Evolutionary conservation across 2,329 filamentous ascomycete genomes (phyloP), one percentile per base, ranked within the genome.

Genomic region (Aplosporella prunicola): DNA sequence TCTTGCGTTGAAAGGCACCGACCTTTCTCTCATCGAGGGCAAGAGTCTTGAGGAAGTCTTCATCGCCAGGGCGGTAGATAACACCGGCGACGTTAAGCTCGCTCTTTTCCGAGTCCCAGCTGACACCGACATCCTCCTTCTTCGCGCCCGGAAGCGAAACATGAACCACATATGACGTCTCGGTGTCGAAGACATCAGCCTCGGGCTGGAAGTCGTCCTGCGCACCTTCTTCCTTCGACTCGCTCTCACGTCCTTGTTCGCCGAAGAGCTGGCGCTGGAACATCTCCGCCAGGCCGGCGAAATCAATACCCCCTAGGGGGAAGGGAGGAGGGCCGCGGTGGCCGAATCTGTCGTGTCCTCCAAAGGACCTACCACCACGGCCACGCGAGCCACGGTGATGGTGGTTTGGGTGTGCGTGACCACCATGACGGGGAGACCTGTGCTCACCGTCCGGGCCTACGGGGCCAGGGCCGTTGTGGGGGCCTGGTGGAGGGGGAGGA

Each of bases 111-210:
- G 74, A 68, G 47, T 89, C 76, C 74, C 82, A 93, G 56, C 79
- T 78, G 30, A 91, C 74, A 40, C 73, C 80, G 5, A 91, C 66
- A 51, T 91, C 82, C 50, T 84, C 73, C 60, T 87, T 88, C 62
- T 79, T 79, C 2, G 80, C 83, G 17, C 85, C 85, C 0, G 86
- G 82, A 0, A 93, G 69, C 1, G 82, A 79, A 32, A 76, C 53
- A 57, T 91, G 83, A 7, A 91, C 62, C 28, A 86, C 64, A 55
- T 78, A 62, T 10, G 74, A 61, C 20, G 64, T 60, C 5, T 74
- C 60, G 5, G 78, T 81, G 55, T 80, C 74, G 66, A 89, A 91
- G 45, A 88, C 63, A 55, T 93, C 85, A 39, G 79, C 66, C n/a
- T 80, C 76, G 1, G 81, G 80, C 5, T 60, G 57, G 57, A 83